phyloP scores from a whole-genome alignment of 441 rosid species.

The Omphalea diandra region DNA sequence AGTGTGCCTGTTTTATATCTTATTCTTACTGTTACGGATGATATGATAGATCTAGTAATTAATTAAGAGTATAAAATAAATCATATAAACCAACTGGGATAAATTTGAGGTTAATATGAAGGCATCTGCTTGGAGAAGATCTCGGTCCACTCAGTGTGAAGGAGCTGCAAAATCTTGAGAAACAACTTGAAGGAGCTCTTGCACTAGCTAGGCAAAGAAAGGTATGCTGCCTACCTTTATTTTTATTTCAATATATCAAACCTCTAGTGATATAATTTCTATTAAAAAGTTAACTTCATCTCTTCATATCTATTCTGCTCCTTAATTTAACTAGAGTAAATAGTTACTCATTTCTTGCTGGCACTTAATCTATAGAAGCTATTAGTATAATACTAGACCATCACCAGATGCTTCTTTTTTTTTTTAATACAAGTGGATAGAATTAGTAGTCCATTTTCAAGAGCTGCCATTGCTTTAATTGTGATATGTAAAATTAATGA shows the following conservation, averaged over 20 bases:
- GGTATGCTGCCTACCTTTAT: slow-evolving; percentile 34
- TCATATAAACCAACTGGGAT: neutral
- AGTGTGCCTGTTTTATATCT: neutral
- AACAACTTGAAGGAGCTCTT: slow-evolving; percentile 77
- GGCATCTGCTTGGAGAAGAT: slow-evolving; percentile 89
- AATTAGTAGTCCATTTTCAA: no score
- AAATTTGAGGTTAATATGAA: slow-evolving; percentile 21
- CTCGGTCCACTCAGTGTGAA: slow-evolving; percentile 69
- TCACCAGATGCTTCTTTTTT: no score
- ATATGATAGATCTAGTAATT: neutral
- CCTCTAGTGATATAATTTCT: neutral
- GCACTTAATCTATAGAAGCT: no score
- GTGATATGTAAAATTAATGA: no score
- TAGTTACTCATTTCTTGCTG: no score
- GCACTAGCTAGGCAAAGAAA: slow-evolving; percentile 67
- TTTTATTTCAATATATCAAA: neutral
- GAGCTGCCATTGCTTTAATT: no score
- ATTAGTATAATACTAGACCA: no score
- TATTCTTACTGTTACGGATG: neutral
- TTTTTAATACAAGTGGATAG: no score
- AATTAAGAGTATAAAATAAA: neutral
- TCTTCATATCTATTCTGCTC: neutral
- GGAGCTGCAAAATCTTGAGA: slow-evolving; percentile 76
- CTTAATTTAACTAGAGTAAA: no score
- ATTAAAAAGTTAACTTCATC: neutral